These are phyloP conservation scores for Cicer cuneatum DNA, from an alignment of 306 rosid genomes.

Conservation along the genomic window DNA sequence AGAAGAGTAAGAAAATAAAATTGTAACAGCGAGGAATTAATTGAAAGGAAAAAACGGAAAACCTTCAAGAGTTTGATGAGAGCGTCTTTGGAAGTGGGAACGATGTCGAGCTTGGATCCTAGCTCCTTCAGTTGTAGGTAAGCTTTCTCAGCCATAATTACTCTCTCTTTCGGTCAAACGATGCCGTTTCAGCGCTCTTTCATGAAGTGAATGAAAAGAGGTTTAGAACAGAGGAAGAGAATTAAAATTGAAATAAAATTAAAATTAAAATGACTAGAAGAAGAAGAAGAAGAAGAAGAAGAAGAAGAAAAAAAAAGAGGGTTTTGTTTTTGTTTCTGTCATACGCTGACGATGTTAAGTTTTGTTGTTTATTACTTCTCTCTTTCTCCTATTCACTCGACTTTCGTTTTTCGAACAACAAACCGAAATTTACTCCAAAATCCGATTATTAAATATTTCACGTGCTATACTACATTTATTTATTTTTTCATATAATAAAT, in stretches of 20 bases:
- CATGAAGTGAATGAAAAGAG: constrained; percentile 44
- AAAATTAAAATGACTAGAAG: background rate
- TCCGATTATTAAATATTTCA: background rate
- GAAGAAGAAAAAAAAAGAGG: constrained; percentile 34
- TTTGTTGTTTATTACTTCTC: background rate
- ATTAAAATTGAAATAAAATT: background rate
- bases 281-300: background rate
- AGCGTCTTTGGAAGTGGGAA: constrained; percentile 80
- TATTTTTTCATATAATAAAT: background rate
- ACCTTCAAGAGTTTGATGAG: constrained; percentile 92
- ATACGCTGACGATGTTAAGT: background rate
- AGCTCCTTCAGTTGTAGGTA: constrained; percentile 85
- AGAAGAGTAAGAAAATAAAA: background rate
- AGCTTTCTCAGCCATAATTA: constrained; percentile 66
- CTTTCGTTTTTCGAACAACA: constrained; percentile 55
- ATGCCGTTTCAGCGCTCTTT: constrained; percentile 49
- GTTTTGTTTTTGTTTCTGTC: constrained; percentile 23
- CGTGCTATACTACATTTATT: constrained; percentile 31
- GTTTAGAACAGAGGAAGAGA: background rate
- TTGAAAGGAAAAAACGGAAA: constrained; percentile 24
- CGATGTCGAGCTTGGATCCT: constrained; percentile 89
- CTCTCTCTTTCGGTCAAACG: constrained; percentile 38
- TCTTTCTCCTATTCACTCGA: background rate
- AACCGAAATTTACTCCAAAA: constrained; percentile 48
- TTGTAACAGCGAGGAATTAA: constrained; percentile 29